These are phyloP conservation scores for Fraxinus latifolia DNA, from an alignment of 305 asterid species.

Conservation along the genomic window DNA sequence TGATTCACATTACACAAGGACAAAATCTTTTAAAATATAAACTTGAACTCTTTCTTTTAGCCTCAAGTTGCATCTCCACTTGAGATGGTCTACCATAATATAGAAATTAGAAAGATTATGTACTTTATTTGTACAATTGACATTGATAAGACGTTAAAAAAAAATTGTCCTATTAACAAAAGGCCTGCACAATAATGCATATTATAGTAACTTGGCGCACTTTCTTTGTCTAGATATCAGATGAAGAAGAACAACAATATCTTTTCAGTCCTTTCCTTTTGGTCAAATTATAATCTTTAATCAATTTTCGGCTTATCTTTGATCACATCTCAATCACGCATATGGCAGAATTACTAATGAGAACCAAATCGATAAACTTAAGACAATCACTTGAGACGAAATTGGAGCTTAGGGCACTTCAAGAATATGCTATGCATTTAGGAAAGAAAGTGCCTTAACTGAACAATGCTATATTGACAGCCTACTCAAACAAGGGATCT, in stretches of 20 bases:
- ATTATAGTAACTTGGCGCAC: slow-evolving; percentile 37
- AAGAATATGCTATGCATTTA: background rate
- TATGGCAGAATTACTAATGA: slow-evolving; percentile 8
- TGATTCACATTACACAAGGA: slow-evolving; percentile 21
- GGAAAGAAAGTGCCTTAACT: background rate
- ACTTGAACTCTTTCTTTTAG: slow-evolving; percentile 15
- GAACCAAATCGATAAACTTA: slow-evolving; percentile 7
- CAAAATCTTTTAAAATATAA: slow-evolving; percentile 19
- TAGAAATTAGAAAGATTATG: slow-evolving; percentile 31
- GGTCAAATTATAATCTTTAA: slow-evolving; percentile 7
- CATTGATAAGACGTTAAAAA: slow-evolving; percentile 30
- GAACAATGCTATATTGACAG: background rate
- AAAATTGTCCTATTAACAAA: slow-evolving; percentile 26
- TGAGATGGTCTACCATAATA: slow-evolving; percentile 40
- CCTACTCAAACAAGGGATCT: slow-evolving; percentile 20
- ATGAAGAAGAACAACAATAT: slow-evolving; percentile 24
- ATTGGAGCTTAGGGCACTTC: background rate
- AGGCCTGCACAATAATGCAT: slow-evolving; percentile 49
- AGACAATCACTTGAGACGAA: slow-evolving; percentile 21
- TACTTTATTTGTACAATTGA: slow-evolving; percentile 42
- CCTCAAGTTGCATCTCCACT: slow-evolving; percentile 40
- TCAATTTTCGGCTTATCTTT: background rate
- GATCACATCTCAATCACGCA: slow-evolving; percentile 6
- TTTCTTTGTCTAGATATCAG: slow-evolving; percentile 36
- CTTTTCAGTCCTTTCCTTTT: slow-evolving; percentile 3